Conservation (phyloP, 2,329 filamentous ascomycete genomes). For the Didymella arachidicola region DNA sequence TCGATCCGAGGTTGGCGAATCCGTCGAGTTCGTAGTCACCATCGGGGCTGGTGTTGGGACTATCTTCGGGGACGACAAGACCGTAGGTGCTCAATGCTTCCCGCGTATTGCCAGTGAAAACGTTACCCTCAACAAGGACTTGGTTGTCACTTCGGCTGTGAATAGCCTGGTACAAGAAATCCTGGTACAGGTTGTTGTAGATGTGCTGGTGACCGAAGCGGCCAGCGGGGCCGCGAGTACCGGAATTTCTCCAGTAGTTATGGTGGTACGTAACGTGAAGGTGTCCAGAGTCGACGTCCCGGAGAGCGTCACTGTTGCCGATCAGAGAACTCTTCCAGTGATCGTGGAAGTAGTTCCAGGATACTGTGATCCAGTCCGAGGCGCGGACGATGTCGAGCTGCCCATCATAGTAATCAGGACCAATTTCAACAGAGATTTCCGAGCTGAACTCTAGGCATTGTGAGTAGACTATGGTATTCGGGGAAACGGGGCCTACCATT, state of each 20-base stretch:
- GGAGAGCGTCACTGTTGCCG: constrained; percentile 67
- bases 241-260: constrained; percentile 71
- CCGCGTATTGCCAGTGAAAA: constrained; percentile 57
- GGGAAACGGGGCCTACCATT: constrained; percentile 48
- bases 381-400: constrained; percentile 70
- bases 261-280: constrained; percentile 71
- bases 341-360: constrained; percentile 61
- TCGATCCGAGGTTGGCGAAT: constrained; percentile 61
- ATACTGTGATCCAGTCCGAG: constrained; percentile 68
- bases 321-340: constrained; percentile 70
- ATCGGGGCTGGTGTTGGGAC: constrained; percentile 62
- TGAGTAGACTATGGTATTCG: background rate
- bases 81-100: constrained; percentile 64
- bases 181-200: constrained; percentile 60
- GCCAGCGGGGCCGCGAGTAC: constrained; percentile 68
- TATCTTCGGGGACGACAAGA: constrained; percentile 63
- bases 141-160: constrained; percentile 57
- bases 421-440: constrained; percentile 62
- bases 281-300: constrained; percentile 65
- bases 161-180: constrained; percentile 51
- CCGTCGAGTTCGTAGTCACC: constrained; percentile 64
- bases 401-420: constrained; percentile 72
- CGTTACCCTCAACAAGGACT: constrained; percentile 56
- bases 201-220: constrained; percentile 72
- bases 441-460: constrained; percentile 62